phyloP scores from a whole-genome alignment of 495 filamentous ascomycete genomes.

The Sordaria brevicollis region DNA sequence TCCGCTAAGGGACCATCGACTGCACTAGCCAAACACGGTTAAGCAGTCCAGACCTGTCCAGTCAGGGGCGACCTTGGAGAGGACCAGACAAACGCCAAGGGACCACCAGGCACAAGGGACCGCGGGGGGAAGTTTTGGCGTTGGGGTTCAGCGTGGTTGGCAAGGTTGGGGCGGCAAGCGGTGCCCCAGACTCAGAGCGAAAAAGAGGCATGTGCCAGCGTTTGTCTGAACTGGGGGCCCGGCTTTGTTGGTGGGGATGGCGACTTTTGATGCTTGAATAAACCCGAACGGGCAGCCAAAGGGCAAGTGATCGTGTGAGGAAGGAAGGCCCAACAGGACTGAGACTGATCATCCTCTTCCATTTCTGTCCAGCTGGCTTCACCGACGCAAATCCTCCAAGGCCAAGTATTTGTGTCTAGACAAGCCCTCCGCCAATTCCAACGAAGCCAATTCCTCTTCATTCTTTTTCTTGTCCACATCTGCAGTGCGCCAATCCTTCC shows the following conservation, averaged over 20 bases:
- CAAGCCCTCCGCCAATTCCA: neutral
- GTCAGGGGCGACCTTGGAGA: neutral
- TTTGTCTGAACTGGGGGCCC: neutral
- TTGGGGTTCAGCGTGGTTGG: neutral
- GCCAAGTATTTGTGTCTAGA: neutral
- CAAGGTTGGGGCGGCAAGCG: neutral
- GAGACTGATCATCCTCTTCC: neutral
- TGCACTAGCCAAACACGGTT: neutral
- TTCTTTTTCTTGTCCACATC: neutral
- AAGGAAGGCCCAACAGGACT: neutral
- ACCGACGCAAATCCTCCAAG: neutral
- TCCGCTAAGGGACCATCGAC: neutral
- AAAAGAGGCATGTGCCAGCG: neutral
- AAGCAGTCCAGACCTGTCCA: neutral
- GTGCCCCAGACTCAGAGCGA: neutral
- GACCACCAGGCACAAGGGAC: neutral
- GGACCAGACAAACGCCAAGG: neutral
- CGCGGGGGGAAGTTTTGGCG: neutral
- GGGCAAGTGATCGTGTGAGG: constrained; percentile 19
- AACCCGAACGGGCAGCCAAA: neutral
- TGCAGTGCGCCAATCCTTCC: neutral
- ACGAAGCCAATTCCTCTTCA: neutral
- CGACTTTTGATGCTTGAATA: constrained; percentile 2
- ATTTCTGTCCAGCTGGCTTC: neutral
- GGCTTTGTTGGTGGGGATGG: constrained; percentile 1